These are phyloP conservation scores for Colletotrichum plurivorum DNA, from an alignment of 2,329 filamentous ascomycete genomes.

Conservation along the genomic window DNA sequence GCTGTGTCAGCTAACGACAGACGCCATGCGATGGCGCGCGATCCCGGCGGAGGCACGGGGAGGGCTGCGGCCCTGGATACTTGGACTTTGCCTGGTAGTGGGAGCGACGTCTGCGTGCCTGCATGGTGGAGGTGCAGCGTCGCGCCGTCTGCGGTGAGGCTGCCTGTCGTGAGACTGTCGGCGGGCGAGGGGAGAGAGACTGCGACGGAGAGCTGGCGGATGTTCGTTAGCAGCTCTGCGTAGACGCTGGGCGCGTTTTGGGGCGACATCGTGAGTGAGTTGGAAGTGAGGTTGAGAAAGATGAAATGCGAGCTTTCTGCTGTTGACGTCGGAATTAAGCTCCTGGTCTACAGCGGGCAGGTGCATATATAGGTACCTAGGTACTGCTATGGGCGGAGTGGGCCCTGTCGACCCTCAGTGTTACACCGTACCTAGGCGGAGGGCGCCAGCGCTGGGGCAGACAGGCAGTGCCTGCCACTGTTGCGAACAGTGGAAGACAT, in stretches of 20 bases:
- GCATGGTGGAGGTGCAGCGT: conserved; percentile 65
- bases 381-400: too few species aligned
- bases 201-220: conserved; percentile 73
- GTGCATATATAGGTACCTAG: too few species aligned
- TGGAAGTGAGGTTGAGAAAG: background rate
- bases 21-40: conserved; percentile 63
- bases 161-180: conserved; percentile 58
- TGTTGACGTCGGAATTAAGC: conserved; percentile 19
- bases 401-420: too few species aligned
- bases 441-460: too few species aligned
- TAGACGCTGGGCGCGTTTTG: conserved; percentile 60
- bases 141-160: conserved; percentile 60
- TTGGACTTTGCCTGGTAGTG: conserved; percentile 60
- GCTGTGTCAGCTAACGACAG: conserved; percentile 55
- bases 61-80: conserved; percentile 47
- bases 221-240: conserved; percentile 75
- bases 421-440: too few species aligned
- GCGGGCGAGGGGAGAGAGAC: conserved; percentile 63
- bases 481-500: too few species aligned
- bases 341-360: background rate
- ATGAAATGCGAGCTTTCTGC: background rate
- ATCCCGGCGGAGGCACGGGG: conserved; percentile 50
- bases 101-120: conserved; percentile 51
- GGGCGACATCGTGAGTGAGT: conserved; percentile 20
- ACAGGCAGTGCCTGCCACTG: too few species aligned